phyloP scores from a whole-genome alignment of 1,284 basidiomycete genomes.

The Austroboletus olivaceoglutinosus region DNA sequence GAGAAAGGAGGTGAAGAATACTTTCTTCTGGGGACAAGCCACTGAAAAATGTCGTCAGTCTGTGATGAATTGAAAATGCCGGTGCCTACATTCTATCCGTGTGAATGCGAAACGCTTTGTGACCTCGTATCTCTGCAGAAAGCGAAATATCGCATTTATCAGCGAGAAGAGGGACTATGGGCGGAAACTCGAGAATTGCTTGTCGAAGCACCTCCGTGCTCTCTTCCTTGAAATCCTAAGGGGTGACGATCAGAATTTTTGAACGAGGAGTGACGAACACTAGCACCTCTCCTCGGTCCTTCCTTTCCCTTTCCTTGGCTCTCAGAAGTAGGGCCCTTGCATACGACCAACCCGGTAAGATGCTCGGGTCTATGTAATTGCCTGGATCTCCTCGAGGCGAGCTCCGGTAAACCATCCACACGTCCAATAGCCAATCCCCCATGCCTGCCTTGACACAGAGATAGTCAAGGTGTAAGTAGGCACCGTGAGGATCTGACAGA shows the following conservation, averaged over 20 bases:
- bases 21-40: constrained; percentile 42
- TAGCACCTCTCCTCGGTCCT: constrained; percentile 42
- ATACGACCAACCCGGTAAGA: constrained; percentile 81
- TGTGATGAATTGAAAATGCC: not conserved
- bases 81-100: constrained; percentile 58
- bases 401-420: constrained; percentile 47
- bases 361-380: constrained; percentile 50
- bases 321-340: constrained; percentile 72
- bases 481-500: constrained; percentile 81
- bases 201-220: constrained; percentile 68
- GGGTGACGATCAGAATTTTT: not conserved
- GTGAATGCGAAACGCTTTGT: constrained; percentile 66
- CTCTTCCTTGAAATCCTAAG: constrained; percentile 21
- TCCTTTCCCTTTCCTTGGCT: constrained; percentile 52
- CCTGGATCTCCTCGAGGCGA: constrained; percentile 12
- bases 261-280: not conserved
- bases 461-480: constrained; percentile 81
- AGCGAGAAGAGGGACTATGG: constrained; percentile 74
- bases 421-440: constrained; percentile 72
- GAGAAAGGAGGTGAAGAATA: constrained; percentile 69
- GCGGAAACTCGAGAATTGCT: constrained; percentile 77
- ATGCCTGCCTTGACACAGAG: constrained; percentile 80
- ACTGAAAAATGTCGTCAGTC: constrained; percentile 28
- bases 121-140: constrained; percentile 54
- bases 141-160: constrained; percentile 78